Conservation (phyloP, 2,329 filamentous ascomycete species). For the Cladophialophora chaetospira region DNA sequence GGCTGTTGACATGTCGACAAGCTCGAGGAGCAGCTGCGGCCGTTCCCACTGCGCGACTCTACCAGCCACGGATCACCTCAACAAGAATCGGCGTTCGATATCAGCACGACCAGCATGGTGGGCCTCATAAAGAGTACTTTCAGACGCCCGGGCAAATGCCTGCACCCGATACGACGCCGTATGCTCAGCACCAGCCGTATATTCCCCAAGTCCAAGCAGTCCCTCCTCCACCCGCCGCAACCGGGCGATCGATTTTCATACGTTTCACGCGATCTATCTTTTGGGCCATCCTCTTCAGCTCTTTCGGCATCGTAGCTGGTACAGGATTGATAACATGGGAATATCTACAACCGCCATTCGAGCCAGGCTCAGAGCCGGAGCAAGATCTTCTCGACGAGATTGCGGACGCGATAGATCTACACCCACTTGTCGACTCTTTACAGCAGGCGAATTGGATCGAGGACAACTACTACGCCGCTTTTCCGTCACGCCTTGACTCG, state of each 20-base stretch:
- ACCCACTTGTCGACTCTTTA: constrained; percentile 43
- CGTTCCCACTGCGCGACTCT: not conserved
- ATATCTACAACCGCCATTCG: constrained; percentile 32
- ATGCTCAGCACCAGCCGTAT: constrained; percentile 6
- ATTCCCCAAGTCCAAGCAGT: not conserved
- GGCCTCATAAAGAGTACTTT: constrained; percentile 36
- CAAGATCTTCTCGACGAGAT: constrained; percentile 36
- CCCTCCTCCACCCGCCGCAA: not conserved
- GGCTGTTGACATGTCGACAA: constrained; percentile 19
- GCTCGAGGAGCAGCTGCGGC: constrained; percentile 8
- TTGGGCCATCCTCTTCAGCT: constrained; percentile 25
- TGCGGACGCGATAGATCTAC: constrained; percentile 37
- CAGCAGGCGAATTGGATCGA: constrained; percentile 42
- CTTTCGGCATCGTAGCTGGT: constrained; percentile 25
- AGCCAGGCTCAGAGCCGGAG: constrained; percentile 42
- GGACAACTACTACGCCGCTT: constrained; percentile 37
- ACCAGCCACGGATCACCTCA: not conserved
- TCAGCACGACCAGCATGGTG: constrained; percentile 30
- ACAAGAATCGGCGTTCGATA: not conserved
- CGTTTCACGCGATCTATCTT: constrained; percentile 23
- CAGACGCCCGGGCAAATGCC: constrained; percentile 33
- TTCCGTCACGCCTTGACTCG: not conserved
- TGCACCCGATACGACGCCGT: constrained; percentile 25
- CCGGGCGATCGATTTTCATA: constrained; percentile 17
- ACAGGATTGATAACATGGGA: constrained; percentile 33